Evolutionary conservation across 345 rosid genomes (phyloP).

Genomic region (Salix arbutifolia): DNA sequence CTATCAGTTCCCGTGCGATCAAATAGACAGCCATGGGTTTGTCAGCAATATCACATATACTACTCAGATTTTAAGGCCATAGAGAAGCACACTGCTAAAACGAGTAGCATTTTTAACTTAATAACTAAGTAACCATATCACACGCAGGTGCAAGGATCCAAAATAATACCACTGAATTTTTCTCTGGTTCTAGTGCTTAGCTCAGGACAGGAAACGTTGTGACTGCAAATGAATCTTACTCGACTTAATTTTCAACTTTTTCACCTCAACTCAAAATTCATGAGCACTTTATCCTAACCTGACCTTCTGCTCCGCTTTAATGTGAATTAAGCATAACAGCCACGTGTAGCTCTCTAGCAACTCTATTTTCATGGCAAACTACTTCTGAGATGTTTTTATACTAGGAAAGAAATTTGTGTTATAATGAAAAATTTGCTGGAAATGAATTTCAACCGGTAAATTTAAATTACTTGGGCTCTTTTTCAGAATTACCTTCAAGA

Average conservation of each 20-base stretch:
- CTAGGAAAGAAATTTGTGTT: neutral
- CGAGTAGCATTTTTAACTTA: neutral
- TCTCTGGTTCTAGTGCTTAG: neutral
- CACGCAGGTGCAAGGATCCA: neutral
- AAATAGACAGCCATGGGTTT: neutral
- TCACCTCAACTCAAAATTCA: neutral
- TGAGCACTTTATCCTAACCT: neutral
- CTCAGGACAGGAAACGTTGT: neutral
- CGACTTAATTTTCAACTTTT: neutral
- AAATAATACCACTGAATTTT: neutral
- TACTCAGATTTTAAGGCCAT: neutral
- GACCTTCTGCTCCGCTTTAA: no score
- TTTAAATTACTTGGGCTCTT: neutral
- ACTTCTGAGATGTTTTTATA: neutral
- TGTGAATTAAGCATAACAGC: neutral
- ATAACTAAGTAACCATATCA: neutral
- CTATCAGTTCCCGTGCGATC: neutral
- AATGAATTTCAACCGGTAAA: neutral
- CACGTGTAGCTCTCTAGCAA: neutral
- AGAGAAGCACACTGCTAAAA: no score
- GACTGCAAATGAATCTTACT: neutral
- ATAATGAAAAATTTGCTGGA: neutral
- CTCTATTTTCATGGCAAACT: neutral
- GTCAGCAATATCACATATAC: neutral
- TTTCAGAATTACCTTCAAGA: conserved; percentile 41